Conservation (phyloP, 495 filamentous ascomycete genomes). For the Aspergillus sclerotiicarbonarius region DNA sequence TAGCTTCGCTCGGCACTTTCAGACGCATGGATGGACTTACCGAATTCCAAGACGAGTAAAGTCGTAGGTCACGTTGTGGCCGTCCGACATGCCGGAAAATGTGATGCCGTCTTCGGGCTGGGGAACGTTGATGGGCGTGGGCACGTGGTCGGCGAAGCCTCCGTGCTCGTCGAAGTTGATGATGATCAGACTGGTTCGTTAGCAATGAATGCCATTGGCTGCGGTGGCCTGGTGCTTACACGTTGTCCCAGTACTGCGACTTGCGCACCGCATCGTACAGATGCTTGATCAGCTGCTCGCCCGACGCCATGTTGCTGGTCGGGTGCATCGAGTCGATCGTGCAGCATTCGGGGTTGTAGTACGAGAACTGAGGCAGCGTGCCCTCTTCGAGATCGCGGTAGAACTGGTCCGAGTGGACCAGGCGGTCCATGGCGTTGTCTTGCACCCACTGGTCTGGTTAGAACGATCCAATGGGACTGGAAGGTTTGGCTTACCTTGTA, state of each 20-base stretch:
- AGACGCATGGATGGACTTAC: conserved; percentile 13
- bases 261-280: conserved; percentile 46
- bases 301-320: conserved; percentile 39
- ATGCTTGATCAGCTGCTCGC: conserved; percentile 48
- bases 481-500: conserved; percentile 29
- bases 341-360: conserved; percentile 52
- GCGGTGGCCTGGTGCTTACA: conserved; percentile 19
- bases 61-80: conserved; percentile 37
- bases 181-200: conserved; percentile 34
- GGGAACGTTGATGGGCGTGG: conserved; percentile 40
- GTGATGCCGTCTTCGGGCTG: conserved; percentile 34
- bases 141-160: conserved; percentile 47
- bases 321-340: conserved; percentile 46
- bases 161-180: conserved; percentile 52
- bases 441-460: conserved; percentile 32
- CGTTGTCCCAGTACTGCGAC: conserved; percentile 45
- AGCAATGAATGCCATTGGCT: not conserved
- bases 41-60: conserved; percentile 48
- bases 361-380: conserved; percentile 43
- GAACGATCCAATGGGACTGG: not conserved
- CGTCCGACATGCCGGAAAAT: conserved; percentile 38
- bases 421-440: conserved; percentile 38
- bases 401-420: conserved; percentile 41
- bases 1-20: not conserved
- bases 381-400: conserved; percentile 45